Percentiles rank a stretch among this genome's conserved stretches.
These are phyloP conservation scores for Leucocoprinus sp. DNA, from an alignment of 768 basidiomycete species.

Conservation along the genomic window DNA sequence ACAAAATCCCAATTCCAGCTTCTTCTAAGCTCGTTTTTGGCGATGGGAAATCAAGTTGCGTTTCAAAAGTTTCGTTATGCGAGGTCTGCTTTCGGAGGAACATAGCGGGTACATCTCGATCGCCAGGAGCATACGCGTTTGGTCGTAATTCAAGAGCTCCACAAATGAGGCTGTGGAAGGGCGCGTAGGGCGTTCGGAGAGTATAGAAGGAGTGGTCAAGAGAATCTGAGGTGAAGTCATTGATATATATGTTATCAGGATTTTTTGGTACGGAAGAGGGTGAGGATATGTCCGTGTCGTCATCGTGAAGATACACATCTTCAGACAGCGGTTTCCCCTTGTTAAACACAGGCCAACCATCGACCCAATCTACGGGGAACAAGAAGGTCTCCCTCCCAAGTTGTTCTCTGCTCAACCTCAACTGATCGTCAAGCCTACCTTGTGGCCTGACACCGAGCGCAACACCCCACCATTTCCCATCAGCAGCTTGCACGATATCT, in stretches of 20 bases:
- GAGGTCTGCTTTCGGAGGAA: conserved; percentile 30
- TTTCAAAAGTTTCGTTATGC: conserved; percentile 31
- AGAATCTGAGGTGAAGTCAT: conserved; percentile 20
- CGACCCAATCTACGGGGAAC: conserved; percentile 31
- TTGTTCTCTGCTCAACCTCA: conserved; percentile 2
- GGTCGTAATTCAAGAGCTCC: conserved; percentile 24
- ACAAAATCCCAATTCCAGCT: conserved; percentile 29
- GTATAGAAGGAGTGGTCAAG: conserved; percentile 29
- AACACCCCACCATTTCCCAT: conserved; percentile 33
- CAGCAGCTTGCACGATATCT: conserved; percentile 26
- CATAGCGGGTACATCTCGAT: conserved; percentile 29
- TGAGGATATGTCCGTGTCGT: neutral
- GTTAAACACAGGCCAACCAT: conserved; percentile 33
- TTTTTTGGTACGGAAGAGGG: neutral
- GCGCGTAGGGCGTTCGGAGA: conserved; percentile 31
- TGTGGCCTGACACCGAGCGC: conserved; percentile 33
- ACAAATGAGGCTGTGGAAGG: conserved; percentile 24
- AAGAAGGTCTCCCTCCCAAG: conserved; percentile 31
- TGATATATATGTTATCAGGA: conserved; percentile 14
- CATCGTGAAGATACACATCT: conserved; percentile 1
- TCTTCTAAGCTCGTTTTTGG: conserved; percentile 23
- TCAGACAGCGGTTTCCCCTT: conserved; percentile 19
- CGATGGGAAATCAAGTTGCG: conserved; percentile 24
- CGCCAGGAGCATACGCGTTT: conserved; percentile 30
- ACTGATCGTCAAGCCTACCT: conserved; percentile 15